Percentiles rank a stretch among this genome's conserved stretches.
These are phyloP conservation scores for Penicillium riverlandense DNA, from an alignment of 495 filamentous ascomycete species.

Conservation along the genomic window DNA sequence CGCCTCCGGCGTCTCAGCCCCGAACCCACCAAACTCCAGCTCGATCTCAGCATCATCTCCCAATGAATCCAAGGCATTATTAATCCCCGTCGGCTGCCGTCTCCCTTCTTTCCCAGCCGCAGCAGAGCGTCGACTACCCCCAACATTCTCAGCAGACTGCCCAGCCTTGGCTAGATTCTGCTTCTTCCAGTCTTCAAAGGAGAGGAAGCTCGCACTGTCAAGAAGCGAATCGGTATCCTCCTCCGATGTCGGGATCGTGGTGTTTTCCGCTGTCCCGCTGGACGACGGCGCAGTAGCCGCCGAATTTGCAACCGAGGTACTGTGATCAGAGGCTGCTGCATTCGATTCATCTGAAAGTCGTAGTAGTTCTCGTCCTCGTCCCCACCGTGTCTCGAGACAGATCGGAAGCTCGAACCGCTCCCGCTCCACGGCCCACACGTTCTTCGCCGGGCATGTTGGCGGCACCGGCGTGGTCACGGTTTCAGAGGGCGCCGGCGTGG, in stretches of 20 bases:
- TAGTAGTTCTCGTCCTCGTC: not conserved
- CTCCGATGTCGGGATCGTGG: not conserved
- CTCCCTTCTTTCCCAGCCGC: conserved; percentile 34
- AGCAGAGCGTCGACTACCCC: conserved; percentile 30
- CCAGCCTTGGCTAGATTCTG: conserved; percentile 84
- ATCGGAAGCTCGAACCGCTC: conserved; percentile 9
- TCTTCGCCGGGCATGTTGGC: conserved; percentile 10
- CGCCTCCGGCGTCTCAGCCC: conserved; percentile 30
- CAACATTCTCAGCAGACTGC: conserved; percentile 72
- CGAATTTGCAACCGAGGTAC: conserved; percentile 1
- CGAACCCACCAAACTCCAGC: conserved; percentile 74
- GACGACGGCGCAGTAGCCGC: not conserved
- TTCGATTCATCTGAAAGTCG: not conserved
- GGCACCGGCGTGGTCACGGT: not conserved
- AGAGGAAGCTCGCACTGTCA: conserved; percentile 82
- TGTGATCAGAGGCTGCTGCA: conserved; percentile 1
- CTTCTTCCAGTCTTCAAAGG: conserved; percentile 97
- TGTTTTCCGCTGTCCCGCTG: not conserved
- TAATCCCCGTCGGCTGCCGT: conserved; percentile 45
- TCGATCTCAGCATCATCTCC: conserved; percentile 92
- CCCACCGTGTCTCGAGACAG: conserved; percentile 12
- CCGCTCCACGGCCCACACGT: conserved; percentile 11
- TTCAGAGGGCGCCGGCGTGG: too few species aligned
- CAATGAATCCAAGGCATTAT: conserved; percentile 62
- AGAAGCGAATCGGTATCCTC: conserved; percentile 60